Evolutionary conservation across 1,139 yeast genomes (phyloP).

Genomic region (Blastobotrys arbuscula): DNA sequence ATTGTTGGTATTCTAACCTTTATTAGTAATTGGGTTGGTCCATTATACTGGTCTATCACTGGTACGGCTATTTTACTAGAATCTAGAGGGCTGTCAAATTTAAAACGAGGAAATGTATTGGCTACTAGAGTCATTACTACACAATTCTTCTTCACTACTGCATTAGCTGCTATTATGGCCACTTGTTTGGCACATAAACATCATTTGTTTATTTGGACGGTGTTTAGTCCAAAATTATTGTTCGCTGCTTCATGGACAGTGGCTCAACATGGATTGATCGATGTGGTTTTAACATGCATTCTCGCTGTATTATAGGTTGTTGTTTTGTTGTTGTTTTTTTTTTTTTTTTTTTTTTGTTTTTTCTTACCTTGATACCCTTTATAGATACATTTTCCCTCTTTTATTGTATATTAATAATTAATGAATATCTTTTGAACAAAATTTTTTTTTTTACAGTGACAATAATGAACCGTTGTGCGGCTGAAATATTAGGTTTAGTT

Average conservation of each 20-base stretch:
- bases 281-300: slow-evolving; percentile 15
- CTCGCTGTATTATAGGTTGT: slow-evolving; percentile 5
- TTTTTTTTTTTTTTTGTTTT: background rate
- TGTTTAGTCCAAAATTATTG: slow-evolving; percentile 85
- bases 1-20: slow-evolving; percentile 76
- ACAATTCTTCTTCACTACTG: slow-evolving; percentile 54
- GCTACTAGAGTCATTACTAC: slow-evolving; percentile 33
- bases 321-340: background rate
- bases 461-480: too few relatives aligned
- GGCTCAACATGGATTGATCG: slow-evolving; percentile 28
- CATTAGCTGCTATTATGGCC: slow-evolving; percentile 48
- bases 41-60: slow-evolving; percentile 75
- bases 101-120: slow-evolving; percentile 19
- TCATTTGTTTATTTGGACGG: slow-evolving; percentile 95
- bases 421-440: too few relatives aligned
- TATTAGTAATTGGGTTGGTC: slow-evolving; percentile 76
- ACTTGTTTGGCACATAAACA: slow-evolving; percentile 74
- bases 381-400: too few relatives aligned
- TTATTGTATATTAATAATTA: background rate
- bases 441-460: too few relatives aligned
- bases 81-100: slow-evolving; percentile 20
- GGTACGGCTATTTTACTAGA: slow-evolving; percentile 45
- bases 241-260: slow-evolving; percentile 71
- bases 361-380: background rate
- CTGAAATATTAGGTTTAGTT: too few relatives aligned